Conservation (phyloP, 2,329 filamentous ascomycete genomes). For the Alternaria sp. region DNA sequence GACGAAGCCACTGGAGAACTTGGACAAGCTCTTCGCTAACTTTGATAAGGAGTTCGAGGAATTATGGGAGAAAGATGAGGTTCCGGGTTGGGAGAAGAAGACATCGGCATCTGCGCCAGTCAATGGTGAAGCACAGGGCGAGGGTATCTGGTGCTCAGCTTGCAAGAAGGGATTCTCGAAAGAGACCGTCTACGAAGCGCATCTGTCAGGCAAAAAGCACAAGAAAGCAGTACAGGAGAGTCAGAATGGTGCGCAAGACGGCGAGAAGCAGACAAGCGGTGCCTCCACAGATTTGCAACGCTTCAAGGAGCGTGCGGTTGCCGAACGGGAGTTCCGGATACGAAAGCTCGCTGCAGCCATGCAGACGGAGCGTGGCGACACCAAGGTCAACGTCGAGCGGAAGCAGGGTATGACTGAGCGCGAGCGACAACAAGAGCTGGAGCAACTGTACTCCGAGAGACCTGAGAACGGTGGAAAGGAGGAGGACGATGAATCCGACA, state of each 20-base stretch:
- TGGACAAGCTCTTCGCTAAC: slow-evolving; percentile 76
- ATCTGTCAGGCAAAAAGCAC: slow-evolving; percentile 92
- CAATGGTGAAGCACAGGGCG: slow-evolving; percentile 62
- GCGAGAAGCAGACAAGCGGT: slow-evolving; percentile 29
- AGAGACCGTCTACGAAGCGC: slow-evolving; percentile 89
- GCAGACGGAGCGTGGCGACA: slow-evolving; percentile 87
- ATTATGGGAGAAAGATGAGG: slow-evolving; percentile 80
- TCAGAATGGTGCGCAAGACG: slow-evolving; percentile 46
- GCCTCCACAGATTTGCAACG: slow-evolving; percentile 32
- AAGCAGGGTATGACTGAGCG: slow-evolving; percentile 97
- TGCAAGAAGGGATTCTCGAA: slow-evolving; percentile 97
- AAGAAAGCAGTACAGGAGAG: slow-evolving; percentile 75
- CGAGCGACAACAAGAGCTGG: slow-evolving; percentile 91
- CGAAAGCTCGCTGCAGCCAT: slow-evolving; percentile 82
- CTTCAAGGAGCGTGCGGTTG: slow-evolving; percentile 88
- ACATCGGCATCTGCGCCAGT: slow-evolving; percentile 48
- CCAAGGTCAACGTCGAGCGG: slow-evolving; percentile 91
- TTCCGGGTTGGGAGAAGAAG: slow-evolving; percentile 78
- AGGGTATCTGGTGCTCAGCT: slow-evolving; percentile 86
- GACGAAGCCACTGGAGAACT: slow-evolving; percentile 84
- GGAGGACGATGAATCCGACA: slow-evolving; percentile 70
- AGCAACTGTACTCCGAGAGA: slow-evolving; percentile 77
- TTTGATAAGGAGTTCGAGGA: slow-evolving; percentile 87
- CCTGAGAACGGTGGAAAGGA: slow-evolving; percentile 65
- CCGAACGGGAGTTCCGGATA: slow-evolving; percentile 85